Conservation (phyloP, 2,329 filamentous ascomycete species). For the Fusarium oxysporum region DNA sequence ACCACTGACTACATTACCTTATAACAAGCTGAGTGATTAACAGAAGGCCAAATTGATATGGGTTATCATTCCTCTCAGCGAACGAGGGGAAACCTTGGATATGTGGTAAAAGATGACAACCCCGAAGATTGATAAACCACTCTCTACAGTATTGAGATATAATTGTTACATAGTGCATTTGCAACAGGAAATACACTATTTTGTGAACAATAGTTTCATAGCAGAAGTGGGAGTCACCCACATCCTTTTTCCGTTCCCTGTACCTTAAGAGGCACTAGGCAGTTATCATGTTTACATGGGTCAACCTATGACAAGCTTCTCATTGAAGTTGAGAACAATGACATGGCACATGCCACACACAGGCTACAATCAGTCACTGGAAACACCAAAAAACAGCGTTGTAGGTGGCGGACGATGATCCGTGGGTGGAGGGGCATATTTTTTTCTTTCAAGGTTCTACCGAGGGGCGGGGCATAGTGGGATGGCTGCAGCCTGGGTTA, state of each 20-base stretch:
- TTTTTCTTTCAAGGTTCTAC: conserved; percentile 1
- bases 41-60: background rate
- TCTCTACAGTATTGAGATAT: background rate
- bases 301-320: background rate
- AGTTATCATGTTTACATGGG: background rate
- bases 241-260: background rate
- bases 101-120: background rate
- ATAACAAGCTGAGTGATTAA: background rate
- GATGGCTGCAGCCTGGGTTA: background rate
- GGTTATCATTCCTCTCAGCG: background rate
- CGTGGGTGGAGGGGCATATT: conserved; percentile 28
- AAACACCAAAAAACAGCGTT: conserved; percentile 21
- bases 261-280: background rate
- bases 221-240: background rate
- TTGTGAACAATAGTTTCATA: background rate
- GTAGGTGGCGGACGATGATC: conserved; percentile 26
- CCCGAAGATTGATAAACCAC: background rate
- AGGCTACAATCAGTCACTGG: background rate
- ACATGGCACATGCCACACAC: conserved; percentile 7
- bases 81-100: background rate
- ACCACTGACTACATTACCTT: background rate
- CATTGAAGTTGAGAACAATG: background rate
- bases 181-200: background rate
- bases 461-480: conserved; percentile 25
- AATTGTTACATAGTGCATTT: background rate